These are phyloP conservation scores for Adansonia digitata DNA, from an alignment of 345 rosid species.

Conservation along the genomic window DNA sequence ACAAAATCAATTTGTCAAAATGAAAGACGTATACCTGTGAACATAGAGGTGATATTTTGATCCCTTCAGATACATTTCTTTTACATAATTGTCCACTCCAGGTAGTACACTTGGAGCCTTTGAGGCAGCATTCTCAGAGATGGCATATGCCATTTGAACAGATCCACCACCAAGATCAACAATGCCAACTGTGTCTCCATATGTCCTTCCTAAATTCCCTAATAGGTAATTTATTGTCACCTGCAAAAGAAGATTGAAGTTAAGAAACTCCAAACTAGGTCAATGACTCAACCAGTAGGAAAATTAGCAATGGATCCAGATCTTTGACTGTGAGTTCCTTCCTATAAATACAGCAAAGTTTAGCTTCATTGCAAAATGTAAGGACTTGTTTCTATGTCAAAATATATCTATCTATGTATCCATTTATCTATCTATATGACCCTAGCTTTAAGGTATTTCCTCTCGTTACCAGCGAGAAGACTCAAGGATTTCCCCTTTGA, in stretches of 20 bases:
- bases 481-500: neutral
- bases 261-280: neutral
- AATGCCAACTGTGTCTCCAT: conserved; percentile 80
- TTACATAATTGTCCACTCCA: conserved; percentile 80
- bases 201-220: conserved; percentile 71
- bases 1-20: conserved; percentile 7
- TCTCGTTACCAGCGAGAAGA: neutral
- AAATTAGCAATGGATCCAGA: neutral
- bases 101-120: conserved; percentile 55
- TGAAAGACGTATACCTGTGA: conserved; percentile 58
- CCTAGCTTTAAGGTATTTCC: neutral
- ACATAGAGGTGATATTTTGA: conserved; percentile 81
- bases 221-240: conserved; percentile 87
- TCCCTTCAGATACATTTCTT: conserved; percentile 74
- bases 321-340: neutral
- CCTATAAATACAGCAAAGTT: neutral
- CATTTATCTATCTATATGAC: neutral
- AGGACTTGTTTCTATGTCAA: neutral
- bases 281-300: neutral
- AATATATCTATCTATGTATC: neutral
- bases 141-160: conserved; percentile 99
- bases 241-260: conserved; percentile 35
- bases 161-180: conserved; percentile 99
- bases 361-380: neutral
- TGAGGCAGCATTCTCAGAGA: conserved; percentile 71